These are phyloP conservation scores for Exsudoporus frostii DNA, from an alignment of 768 basidiomycete species.

Conservation along the genomic window DNA sequence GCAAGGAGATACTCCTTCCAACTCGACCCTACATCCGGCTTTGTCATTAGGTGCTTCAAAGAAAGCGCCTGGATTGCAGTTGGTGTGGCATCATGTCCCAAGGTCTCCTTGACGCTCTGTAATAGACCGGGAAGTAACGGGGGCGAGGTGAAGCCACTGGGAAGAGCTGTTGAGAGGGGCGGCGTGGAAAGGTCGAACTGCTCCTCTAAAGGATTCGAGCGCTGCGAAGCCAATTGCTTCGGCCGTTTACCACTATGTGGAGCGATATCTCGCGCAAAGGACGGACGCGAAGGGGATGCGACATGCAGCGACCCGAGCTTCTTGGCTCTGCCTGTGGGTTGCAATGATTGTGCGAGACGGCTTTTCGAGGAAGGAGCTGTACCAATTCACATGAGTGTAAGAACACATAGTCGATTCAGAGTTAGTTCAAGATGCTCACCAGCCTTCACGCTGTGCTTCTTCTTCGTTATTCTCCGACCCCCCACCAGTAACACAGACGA, in stretches of 20 bases:
- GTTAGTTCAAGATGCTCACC: slow-evolving; percentile 9
- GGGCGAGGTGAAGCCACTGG: slow-evolving; percentile 56
- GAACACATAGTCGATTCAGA: no score
- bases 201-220: slow-evolving; percentile 28
- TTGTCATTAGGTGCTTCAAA: slow-evolving; percentile 57
- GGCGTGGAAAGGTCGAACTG: slow-evolving; percentile 37
- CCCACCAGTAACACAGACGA: slow-evolving; percentile 6
- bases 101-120: slow-evolving; percentile 50
- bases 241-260: slow-evolving; percentile 20
- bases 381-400: neutral
- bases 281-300: slow-evolving; percentile 15
- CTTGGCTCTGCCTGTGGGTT: slow-evolving; percentile 26
- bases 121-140: slow-evolving; percentile 66
- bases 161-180: slow-evolving; percentile 28
- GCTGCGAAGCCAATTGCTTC: neutral
- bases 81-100: slow-evolving; percentile 57
- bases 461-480: slow-evolving; percentile 14
- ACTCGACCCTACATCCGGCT: slow-evolving; percentile 9
- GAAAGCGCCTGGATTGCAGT: slow-evolving; percentile 80
- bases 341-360: slow-evolving; percentile 27
- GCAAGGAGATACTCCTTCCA: slow-evolving; percentile 63
- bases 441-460: slow-evolving; percentile 3
- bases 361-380: slow-evolving; percentile 24
- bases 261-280: slow-evolving; percentile 15
- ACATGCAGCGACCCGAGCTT: slow-evolving; percentile 26